Evolutionary conservation across 2,329 filamentous ascomycete genomes (phyloP).

Genomic region (Talaromyces sp.): DNA sequence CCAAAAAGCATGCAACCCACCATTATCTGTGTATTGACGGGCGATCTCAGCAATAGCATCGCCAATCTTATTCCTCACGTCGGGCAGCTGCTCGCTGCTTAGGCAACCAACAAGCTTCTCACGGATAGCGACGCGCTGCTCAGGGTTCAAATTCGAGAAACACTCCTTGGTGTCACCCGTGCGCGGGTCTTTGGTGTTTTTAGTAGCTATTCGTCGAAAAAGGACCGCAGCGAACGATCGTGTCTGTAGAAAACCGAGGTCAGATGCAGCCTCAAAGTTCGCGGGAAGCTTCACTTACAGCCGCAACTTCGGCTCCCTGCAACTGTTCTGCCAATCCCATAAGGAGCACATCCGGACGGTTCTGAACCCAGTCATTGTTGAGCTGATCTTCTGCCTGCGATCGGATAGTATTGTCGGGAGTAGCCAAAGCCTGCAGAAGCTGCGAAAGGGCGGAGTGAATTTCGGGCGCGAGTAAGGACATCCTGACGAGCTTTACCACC

Average conservation of each 20-base stretch:
- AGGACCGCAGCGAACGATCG: constrained; percentile 91
- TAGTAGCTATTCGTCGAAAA: constrained; percentile 89
- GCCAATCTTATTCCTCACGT: constrained; percentile 89
- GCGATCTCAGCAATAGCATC: constrained; percentile 97
- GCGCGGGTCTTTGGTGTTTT: constrained; percentile 70
- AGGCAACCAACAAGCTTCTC: constrained; percentile 78
- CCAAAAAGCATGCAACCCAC: constrained; percentile 52
- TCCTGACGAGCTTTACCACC: constrained; percentile 41
- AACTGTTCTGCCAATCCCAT: constrained; percentile 95
- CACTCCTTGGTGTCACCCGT: constrained; percentile 73
- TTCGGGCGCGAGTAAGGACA: constrained; percentile 84
- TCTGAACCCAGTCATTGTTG: constrained; percentile 81
- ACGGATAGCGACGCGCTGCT: constrained; percentile 74
- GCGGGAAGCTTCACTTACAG: constrained; percentile 52
- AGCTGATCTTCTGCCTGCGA: constrained; percentile 86
- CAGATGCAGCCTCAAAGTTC: background rate
- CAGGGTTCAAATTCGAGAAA: constrained; percentile 73
- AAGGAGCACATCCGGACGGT: constrained; percentile 79
- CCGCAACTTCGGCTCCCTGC: constrained; percentile 68
- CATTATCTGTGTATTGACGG: constrained; percentile 87
- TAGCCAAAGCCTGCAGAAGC: constrained; percentile 84
- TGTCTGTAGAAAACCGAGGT: constrained; percentile 52
- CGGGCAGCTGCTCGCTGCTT: constrained; percentile 66
- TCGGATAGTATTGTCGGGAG: constrained; percentile 80
- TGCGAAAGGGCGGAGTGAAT: constrained; percentile 79